Conservation (phyloP, 768 basidiomycete species). For the Suillus clintonianus region DNA sequence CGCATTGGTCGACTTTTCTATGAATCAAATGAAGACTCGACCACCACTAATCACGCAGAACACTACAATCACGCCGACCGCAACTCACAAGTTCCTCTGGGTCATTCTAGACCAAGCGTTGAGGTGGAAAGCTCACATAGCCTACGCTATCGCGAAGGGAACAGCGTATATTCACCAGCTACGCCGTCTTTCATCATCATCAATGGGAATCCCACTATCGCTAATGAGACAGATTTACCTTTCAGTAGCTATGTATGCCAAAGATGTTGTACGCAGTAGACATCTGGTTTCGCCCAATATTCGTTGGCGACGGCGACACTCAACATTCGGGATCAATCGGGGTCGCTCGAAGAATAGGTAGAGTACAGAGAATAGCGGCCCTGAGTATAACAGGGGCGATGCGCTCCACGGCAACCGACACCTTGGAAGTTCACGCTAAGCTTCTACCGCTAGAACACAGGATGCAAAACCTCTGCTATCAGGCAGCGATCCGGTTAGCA, state of each 20-base stretch:
- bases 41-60: background rate
- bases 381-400: too few species aligned
- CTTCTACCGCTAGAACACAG: constrained; percentile 15
- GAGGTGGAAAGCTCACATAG: background rate
- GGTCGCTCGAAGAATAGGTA: constrained; percentile 3
- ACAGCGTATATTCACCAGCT: background rate
- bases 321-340: background rate
- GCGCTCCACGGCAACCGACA: constrained; percentile 16
- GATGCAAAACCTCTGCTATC: constrained; percentile 1
- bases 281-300: constrained; percentile 7
- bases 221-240: background rate
- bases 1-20: constrained; percentile 15
- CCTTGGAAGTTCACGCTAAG: constrained; percentile 18
- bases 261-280: constrained; percentile 13
- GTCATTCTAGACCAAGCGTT: constrained; percentile 3
- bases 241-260: constrained; percentile 9
- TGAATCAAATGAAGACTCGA: background rate
- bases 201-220: too few species aligned
- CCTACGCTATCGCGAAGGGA: background rate
- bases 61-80: background rate
- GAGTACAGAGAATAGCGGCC: too few species aligned
- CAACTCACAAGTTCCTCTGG: constrained; percentile 4
- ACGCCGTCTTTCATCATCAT: too few species aligned
- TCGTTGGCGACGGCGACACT: too few species aligned
- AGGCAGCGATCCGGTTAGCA: background rate